These are phyloP conservation scores for Phytophthora pisi DNA, from an alignment of 352 stramenopile genomes.

Conservation along the genomic window DNA sequence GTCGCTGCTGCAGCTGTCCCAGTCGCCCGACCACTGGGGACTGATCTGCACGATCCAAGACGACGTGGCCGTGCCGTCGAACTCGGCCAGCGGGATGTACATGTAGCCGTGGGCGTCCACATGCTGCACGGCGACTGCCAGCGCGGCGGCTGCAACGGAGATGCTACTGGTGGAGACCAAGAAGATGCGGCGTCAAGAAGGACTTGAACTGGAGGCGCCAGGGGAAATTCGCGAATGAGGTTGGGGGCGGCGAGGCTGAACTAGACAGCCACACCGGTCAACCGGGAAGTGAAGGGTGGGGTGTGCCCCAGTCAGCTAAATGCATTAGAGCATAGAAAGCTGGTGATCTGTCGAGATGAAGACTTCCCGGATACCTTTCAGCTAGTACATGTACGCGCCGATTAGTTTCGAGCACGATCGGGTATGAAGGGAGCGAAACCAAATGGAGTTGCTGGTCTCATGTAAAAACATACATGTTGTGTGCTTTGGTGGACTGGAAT, in stretches of 20 bases:
- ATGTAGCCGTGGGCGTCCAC: slow-evolving; percentile 36
- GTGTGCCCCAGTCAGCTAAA: background rate
- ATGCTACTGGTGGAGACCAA: slow-evolving; percentile 25
- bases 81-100: slow-evolving; percentile 34
- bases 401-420: slow-evolving; percentile 23
- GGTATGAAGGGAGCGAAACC: slow-evolving; percentile 14
- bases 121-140: slow-evolving; percentile 14
- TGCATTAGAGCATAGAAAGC: slow-evolving; percentile 15
- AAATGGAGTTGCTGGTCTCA: slow-evolving; percentile 10
- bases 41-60: slow-evolving; percentile 40
- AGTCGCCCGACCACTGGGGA: slow-evolving; percentile 35
- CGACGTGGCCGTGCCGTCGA: slow-evolving; percentile 20
- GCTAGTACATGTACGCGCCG: background rate
- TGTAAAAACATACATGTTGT: slow-evolving; percentile 4
- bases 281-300: background rate
- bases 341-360: slow-evolving; percentile 33
- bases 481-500: background rate
- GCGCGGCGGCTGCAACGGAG: slow-evolving; percentile 6
- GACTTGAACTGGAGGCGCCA: slow-evolving; percentile 17
- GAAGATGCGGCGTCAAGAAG: slow-evolving; percentile 4
- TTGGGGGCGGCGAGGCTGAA: background rate
- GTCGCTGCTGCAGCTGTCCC: slow-evolving; percentile 30
- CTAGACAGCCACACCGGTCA: background rate
- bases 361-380: slow-evolving; percentile 11
- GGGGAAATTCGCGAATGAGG: slow-evolving; percentile 33